Evolutionary conservation across 345 rosid genomes (phyloP), one percentile per base, ranked within the genome.

Genomic region (Melaleuca alternifolia): DNA sequence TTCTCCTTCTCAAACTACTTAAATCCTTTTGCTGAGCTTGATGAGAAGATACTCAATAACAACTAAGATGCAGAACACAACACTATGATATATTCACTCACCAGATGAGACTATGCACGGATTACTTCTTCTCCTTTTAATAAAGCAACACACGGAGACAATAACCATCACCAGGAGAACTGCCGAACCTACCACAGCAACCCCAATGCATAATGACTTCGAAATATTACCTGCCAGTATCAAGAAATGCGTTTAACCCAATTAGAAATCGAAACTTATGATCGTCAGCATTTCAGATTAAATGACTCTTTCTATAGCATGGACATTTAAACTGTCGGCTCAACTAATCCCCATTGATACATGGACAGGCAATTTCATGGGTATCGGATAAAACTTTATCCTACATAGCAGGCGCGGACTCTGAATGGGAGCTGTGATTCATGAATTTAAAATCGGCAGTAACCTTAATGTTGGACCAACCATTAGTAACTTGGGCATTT

Each of bases 401-500:
- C 0, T 10, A 61, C 37, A 0, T 61, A 61, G 18, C 1, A 1
- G 75, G 21, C 2, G 0, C 41, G 0, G 23, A 30, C 20, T 7
- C 18, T 30, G 76, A 62, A 62, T 2, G 75, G 28, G n/a, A n/a
- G n/a, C n/a, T n/a, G n/a, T n/a, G n/a, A n/a, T n/a, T 62, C 76
- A 30, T 62, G 11, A 62, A 62, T 54, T 7, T 14, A 30, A 61
- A 28, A 61, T 61, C 37, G 1, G 9, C 41, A 28, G 75, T 0
- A 28, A 61, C 20, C 2, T 28, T 61, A 30, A 28, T 3, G 0
- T 28, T 61, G 5, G 28, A 61, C 75, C 75, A 61, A 61, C 75
- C 75, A 28, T 61, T 28, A 37, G 41, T 61, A 18, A 61, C 41
- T 61, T 61, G 75, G 1, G 75, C 75, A 14, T 28, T 28, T 61